Percentiles rank a stretch among this genome's conserved stretches.
These are phyloP conservation scores for Trichoderma polysporum DNA, from an alignment of 2,329 filamentous ascomycete species.

Conservation along the genomic window DNA sequence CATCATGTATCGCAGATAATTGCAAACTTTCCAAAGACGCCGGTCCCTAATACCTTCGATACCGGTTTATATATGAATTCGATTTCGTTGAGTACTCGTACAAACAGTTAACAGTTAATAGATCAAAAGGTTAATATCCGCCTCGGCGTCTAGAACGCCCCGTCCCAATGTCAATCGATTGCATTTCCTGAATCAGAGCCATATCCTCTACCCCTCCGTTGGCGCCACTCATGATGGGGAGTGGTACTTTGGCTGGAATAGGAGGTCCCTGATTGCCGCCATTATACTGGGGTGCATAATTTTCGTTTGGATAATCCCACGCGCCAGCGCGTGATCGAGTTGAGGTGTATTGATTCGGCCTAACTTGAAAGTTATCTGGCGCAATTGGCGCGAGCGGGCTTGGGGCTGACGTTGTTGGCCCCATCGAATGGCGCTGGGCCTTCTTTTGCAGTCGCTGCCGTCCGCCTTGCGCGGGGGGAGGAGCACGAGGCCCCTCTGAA, in stretches of 20 bases:
- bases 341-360: constrained; percentile 38
- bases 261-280: constrained; percentile 47
- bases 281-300: constrained; percentile 46
- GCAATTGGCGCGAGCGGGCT: constrained; percentile 55
- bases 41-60: background rate
- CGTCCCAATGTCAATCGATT: constrained; percentile 63
- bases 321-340: constrained; percentile 46
- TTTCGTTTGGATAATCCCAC: constrained; percentile 56
- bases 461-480: constrained; percentile 37
- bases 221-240: constrained; percentile 48
- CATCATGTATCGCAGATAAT: constrained; percentile 1
- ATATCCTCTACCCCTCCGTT: constrained; percentile 48
- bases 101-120: background rate
- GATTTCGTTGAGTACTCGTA: constrained; percentile 21
- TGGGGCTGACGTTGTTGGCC: constrained; percentile 39
- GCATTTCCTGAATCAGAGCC: constrained; percentile 70
- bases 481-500: constrained; percentile 36
- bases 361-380: constrained; percentile 51
- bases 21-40: constrained; percentile 12
- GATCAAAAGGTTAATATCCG: constrained; percentile 36
- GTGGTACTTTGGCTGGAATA: constrained; percentile 69
- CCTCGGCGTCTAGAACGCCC: constrained; percentile 56
- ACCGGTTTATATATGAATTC: constrained; percentile 4
- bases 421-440: constrained; percentile 44
- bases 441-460: constrained; percentile 68